Conservation (phyloP, 768 basidiomycete genomes). For the Roridomyces roridus region DNA sequence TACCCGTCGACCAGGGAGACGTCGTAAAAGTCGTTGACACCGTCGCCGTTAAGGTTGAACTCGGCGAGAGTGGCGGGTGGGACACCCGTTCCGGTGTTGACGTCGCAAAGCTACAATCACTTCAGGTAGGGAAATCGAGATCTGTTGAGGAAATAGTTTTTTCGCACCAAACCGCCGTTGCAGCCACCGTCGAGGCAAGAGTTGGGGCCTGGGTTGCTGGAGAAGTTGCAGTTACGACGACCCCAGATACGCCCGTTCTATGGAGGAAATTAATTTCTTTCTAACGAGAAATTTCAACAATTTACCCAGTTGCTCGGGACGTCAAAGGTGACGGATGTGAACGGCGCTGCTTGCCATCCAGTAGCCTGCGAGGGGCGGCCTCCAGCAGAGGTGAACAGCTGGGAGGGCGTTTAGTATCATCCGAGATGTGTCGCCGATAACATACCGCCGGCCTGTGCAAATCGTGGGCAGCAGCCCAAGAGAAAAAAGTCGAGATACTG, state of each 20-base stretch:
- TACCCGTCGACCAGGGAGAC: slow-evolving; percentile 13
- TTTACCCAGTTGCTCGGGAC: slow-evolving; percentile 8
- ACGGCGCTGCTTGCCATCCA: slow-evolving; percentile 8
- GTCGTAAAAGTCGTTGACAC: slow-evolving; percentile 45
- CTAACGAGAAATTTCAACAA: not conserved
- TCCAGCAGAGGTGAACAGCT: slow-evolving; percentile 18
- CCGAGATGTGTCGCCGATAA: not conserved
- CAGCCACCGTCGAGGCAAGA: slow-evolving; percentile 52
- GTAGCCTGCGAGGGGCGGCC: slow-evolving; percentile 15
- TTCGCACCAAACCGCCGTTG: slow-evolving; percentile 50
- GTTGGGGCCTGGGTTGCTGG: slow-evolving; percentile 36
- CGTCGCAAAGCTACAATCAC: slow-evolving; percentile 37
- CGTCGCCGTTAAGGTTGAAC: slow-evolving; percentile 57
- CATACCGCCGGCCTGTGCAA: no score
- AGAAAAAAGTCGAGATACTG: no score
- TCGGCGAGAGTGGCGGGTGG: slow-evolving; percentile 75
- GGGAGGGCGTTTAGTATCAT: not conserved
- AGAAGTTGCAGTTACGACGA: slow-evolving; percentile 53
- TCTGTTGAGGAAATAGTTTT: not conserved
- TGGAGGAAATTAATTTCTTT: not conserved
- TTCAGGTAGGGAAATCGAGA: no score
- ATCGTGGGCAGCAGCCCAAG: no score
- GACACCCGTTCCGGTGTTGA: slow-evolving; percentile 48
- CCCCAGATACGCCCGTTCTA: slow-evolving; percentile 53
- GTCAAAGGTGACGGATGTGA: not conserved